These are phyloP conservation scores for Scedosporium apiospermum DNA, from an alignment of 2,329 filamentous ascomycete species.

Conservation along the genomic window DNA sequence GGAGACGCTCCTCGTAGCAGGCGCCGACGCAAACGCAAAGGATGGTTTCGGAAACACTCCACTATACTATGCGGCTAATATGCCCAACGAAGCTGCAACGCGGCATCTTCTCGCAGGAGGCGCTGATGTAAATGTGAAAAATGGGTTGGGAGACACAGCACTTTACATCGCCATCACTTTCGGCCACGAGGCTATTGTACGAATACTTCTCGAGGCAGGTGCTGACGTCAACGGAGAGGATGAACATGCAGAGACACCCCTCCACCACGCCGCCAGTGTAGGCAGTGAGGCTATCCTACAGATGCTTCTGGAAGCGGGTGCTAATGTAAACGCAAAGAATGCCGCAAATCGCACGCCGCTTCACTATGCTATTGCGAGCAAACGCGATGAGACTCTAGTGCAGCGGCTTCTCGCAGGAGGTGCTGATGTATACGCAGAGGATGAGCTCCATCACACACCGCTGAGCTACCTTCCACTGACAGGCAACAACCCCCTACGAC, in stretches of 20 bases:
- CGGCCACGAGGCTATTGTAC: neutral
- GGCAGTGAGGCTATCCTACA: neutral
- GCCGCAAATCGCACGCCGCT: too few species aligned
- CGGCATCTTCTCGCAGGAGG: neutral
- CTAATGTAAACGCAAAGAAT: neutral
- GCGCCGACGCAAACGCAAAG: neutral
- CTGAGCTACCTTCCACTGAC: too few species aligned
- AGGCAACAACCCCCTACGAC: too few species aligned
- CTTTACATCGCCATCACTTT: conserved; percentile 1
- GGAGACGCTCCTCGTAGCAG: neutral
- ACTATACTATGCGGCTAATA: conserved; percentile 4
- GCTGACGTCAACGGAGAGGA: neutral
- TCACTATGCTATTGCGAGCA: too few species aligned
- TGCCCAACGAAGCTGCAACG: neutral
- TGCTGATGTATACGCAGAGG: too few species aligned
- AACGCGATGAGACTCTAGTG: too few species aligned
- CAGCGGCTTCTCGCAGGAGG: too few species aligned
- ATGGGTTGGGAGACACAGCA: neutral
- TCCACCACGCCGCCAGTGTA: conserved; percentile 1
- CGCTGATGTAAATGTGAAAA: neutral
- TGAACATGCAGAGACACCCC: neutral
- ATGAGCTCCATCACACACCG: too few species aligned
- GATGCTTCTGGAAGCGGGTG: neutral
- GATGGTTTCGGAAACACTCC: neutral
- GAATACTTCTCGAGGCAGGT: neutral